Percentiles rank a stretch among this genome's conserved stretches.
Conservation (phyloP, 2,329 filamentous ascomycete genomes). For the Elsinoe perseae region DNA sequence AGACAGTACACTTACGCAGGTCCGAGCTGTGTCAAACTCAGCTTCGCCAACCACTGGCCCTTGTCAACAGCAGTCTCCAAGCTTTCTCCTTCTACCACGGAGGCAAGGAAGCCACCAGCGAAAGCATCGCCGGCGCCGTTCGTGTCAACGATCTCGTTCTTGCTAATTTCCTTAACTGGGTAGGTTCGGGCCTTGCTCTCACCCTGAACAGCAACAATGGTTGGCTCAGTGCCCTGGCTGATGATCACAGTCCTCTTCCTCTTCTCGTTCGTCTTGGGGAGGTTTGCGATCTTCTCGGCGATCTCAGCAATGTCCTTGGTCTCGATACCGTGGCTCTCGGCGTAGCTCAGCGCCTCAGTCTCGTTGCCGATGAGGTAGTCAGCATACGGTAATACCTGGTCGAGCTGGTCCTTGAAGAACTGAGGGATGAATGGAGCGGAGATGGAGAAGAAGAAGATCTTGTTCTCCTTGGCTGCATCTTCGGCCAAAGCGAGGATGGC, state of each 20-base stretch:
- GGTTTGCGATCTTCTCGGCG: conserved; percentile 72
- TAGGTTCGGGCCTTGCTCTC: conserved; percentile 61
- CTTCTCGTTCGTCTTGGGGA: conserved; percentile 86
- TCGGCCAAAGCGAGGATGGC: conserved; percentile 85
- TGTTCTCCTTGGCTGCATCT: conserved; percentile 82
- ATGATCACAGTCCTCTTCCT: conserved; percentile 80
- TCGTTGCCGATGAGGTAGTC: conserved; percentile 97
- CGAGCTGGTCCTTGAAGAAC: conserved; percentile 95
- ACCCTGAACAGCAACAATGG: conserved; percentile 64
- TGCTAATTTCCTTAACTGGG: conserved; percentile 70
- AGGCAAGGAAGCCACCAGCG: conserved; percentile 86
- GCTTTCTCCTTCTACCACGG: conserved; percentile 74
- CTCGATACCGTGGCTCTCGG: conserved; percentile 66
- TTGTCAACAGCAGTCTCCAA: conserved; percentile 75
- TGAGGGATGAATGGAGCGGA: conserved; percentile 93
- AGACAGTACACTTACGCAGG: conserved; percentile 68
- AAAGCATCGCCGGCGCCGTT: conserved; percentile 96
- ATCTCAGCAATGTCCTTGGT: conserved; percentile 76
- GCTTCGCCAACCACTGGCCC: conserved; percentile 90
- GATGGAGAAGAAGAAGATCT: conserved; percentile 82
- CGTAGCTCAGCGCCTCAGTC: conserved; percentile 83
- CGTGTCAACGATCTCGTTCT: conserved; percentile 82
- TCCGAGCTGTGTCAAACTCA: conserved; percentile 91
- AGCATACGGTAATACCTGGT: conserved; percentile 81
- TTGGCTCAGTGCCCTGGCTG: conserved; percentile 90